Evolutionary conservation across 768 basidiomycete species (phyloP).

Genomic region (Naganishia antarctica): DNA sequence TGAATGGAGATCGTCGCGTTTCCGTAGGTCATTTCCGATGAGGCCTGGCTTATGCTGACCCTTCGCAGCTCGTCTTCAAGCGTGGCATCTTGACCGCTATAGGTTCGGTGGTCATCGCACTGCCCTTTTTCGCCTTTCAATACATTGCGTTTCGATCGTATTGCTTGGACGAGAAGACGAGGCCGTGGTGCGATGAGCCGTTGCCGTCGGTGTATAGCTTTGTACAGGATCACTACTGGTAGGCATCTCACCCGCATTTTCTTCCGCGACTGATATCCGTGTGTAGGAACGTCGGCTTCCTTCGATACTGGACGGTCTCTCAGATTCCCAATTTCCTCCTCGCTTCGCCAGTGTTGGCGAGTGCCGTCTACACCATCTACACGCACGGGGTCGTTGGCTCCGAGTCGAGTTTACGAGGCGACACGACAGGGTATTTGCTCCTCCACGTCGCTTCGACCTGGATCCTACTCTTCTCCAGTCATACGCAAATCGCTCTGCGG

Average conservation of each 20-base stretch:
- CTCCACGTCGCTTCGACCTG: constrained; percentile 63
- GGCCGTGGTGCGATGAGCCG: constrained; percentile 62
- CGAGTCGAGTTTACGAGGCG: too few relatives aligned
- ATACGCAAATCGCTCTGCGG: constrained; percentile 81
- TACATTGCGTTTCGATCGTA: constrained; percentile 62
- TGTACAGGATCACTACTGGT: constrained; percentile 77
- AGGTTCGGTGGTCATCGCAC: constrained; percentile 55
- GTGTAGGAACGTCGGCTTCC: constrained; percentile 65
- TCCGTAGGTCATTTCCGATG: constrained; percentile 10
- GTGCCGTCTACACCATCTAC: constrained; percentile 53
- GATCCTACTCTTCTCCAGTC: constrained; percentile 69
- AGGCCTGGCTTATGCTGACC: background rate
- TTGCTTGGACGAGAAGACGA: constrained; percentile 52
- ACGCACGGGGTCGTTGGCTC: too few relatives aligned
- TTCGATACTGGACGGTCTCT: constrained; percentile 74
- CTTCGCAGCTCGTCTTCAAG: background rate
- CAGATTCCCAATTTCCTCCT: constrained; percentile 88
- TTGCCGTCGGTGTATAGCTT: constrained; percentile 73
- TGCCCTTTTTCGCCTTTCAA: constrained; percentile 72
- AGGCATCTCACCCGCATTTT: too few relatives aligned
- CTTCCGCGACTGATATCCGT: background rate
- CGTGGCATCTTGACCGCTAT: constrained; percentile 49
- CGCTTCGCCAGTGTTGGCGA: constrained; percentile 63
- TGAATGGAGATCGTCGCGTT: background rate
- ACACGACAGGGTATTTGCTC: constrained; percentile 66